Conservation (phyloP, 1,284 basidiomycete genomes). For the Meira miltonrushii region DNA sequence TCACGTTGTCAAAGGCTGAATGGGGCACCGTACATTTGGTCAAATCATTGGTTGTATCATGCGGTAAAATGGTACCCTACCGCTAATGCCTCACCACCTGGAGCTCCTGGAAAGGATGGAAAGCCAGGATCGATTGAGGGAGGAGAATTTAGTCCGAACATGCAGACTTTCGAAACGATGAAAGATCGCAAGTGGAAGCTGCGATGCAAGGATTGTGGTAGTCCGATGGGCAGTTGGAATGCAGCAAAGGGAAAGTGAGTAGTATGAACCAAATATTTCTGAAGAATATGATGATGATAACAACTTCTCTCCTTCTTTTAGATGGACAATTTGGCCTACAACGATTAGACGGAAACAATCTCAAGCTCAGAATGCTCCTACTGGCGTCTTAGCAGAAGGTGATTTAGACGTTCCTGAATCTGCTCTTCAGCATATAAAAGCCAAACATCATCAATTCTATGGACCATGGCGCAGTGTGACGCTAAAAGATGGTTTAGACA, state of each 20-base stretch:
- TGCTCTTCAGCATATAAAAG: not conserved
- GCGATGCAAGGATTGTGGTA: conserved; percentile 38
- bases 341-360: conserved; percentile 21
- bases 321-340: conserved; percentile 38
- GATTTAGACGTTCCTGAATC: not conserved
- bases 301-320: conserved; percentile 2
- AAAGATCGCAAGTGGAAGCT: conserved; percentile 39
- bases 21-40: conserved; percentile 39
- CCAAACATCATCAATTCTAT: conserved; percentile 17
- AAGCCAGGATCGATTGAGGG: not conserved
- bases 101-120: conserved; percentile 9
- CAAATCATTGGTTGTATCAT: conserved; percentile 34
- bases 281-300: not conserved
- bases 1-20: conserved; percentile 42
- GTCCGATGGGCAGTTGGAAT: conserved; percentile 41
- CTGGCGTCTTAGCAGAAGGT: conserved; percentile 2
- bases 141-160: conserved; percentile 8
- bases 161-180: conserved; percentile 27
- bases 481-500: conserved; percentile 10
- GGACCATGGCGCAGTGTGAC: conserved; percentile 11
- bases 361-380: not conserved
- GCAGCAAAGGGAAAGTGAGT: conserved; percentile 29
- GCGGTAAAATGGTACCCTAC: conserved; percentile 31
- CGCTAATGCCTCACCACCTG: not conserved
- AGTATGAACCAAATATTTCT: not conserved